phyloP scores from a whole-genome alignment of 352 stramenopile genomes.

The Phytophthora rubi region DNA sequence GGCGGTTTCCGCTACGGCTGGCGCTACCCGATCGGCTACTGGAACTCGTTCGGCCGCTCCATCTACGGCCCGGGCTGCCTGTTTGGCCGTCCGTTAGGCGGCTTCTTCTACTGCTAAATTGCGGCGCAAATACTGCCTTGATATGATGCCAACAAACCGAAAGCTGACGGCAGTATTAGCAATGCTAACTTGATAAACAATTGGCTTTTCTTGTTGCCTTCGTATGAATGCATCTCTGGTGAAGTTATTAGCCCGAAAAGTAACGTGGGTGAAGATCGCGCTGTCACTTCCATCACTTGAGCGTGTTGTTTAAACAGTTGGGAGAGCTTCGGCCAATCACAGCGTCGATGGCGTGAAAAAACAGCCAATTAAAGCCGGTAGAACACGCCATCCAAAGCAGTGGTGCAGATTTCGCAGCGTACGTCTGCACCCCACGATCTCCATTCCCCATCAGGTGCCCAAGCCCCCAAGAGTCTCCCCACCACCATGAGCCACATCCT shows the following conservation, averaged over 20 bases:
- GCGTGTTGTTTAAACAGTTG: conserved; percentile 1
- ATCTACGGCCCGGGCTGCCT: conserved; percentile 39
- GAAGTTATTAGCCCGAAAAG: background rate
- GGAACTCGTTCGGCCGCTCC: conserved; percentile 43
- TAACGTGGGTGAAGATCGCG: background rate
- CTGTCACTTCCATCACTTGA: too few relatives aligned
- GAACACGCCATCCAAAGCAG: conserved; percentile 28
- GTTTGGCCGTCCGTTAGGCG: conserved; percentile 38
- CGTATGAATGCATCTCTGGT: too few relatives aligned
- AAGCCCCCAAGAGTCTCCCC: conserved; percentile 20
- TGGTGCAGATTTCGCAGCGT: conserved; percentile 15
- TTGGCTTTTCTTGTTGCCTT: too few relatives aligned
- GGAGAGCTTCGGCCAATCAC: background rate
- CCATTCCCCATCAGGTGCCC: conserved; percentile 23
- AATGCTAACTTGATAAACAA: too few relatives aligned
- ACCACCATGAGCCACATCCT: conserved; percentile 81
- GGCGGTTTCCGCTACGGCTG: conserved; percentile 45
- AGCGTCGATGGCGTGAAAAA: background rate
- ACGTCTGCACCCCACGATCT: background rate
- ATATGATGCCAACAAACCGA: too few relatives aligned
- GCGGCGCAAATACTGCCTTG: too few relatives aligned
- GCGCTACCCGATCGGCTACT: conserved; percentile 50
- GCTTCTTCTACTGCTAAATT: conserved; percentile 53
- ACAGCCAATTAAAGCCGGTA: conserved; percentile 27
- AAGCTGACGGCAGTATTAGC: too few relatives aligned